Percentiles rank a stretch among this genome's conserved stretches.
Evolutionary conservation across 352 stramenopile genomes (phyloP).

Genomic region (Halophytophthora polymorphica): DNA sequence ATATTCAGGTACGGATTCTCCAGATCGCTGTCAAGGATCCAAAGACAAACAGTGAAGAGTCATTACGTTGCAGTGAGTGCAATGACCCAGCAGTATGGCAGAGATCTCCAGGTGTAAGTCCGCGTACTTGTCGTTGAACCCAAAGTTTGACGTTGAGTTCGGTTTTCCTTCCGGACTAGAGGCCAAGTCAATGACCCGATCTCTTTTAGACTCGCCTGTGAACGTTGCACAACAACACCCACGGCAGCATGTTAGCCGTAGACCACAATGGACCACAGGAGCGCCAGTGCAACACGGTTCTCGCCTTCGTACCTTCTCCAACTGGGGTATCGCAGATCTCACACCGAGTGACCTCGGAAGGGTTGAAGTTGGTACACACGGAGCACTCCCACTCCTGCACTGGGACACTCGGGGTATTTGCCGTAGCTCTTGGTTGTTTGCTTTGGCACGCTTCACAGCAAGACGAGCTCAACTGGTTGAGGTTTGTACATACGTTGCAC

Average conservation of each 20-base stretch:
- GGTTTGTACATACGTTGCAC: conserved; percentile 26
- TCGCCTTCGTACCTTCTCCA: conserved; percentile 13
- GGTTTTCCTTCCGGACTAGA: conserved; percentile 22
- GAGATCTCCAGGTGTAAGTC: no score
- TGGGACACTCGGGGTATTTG: neutral
- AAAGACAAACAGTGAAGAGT: neutral
- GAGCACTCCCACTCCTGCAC: conserved; percentile 20
- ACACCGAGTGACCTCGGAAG: conserved; percentile 11
- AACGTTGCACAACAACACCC: neutral
- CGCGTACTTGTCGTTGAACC: conserved; percentile 1
- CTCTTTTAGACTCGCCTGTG: conserved; percentile 10
- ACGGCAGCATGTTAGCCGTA: neutral
- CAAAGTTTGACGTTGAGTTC: neutral
- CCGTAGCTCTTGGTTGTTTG: conserved; percentile 1
- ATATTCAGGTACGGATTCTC: conserved; percentile 41
- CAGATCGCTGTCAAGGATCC: conserved; percentile 22
- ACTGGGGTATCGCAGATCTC: conserved; percentile 43
- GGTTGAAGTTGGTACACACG: conserved; percentile 22
- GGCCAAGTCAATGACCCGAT: conserved; percentile 35
- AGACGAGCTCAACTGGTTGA: conserved; percentile 16
- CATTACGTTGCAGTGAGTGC: conserved; percentile 4
- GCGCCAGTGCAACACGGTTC: neutral
- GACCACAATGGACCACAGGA: neutral
- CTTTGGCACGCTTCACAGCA: conserved; percentile 22
- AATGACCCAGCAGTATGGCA: no score